Conservation (phyloP, 805 yeast species). For the Cyberlindnera euphorbiiphila region DNA sequence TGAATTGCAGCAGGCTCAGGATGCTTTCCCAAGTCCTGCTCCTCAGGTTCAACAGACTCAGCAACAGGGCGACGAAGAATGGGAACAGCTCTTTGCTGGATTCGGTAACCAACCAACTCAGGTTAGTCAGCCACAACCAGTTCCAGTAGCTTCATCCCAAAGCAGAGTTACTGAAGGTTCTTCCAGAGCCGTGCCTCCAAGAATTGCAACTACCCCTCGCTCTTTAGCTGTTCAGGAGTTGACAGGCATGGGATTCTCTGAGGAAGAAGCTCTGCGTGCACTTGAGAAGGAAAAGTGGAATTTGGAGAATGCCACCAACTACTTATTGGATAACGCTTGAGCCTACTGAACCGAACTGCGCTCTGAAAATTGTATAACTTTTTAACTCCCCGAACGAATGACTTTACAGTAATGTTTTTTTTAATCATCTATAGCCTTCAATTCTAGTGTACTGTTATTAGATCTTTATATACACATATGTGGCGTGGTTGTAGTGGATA, state of each 20-base stretch:
- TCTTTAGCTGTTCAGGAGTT: constrained; percentile 69
- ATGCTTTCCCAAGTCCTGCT: neutral
- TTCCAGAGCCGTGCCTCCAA: constrained; percentile 23
- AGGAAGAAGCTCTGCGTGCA: constrained; percentile 62
- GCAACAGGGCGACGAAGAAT: constrained; percentile 61
- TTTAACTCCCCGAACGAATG: too few species aligned
- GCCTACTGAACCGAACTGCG: too few species aligned
- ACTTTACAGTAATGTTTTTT: too few species aligned
- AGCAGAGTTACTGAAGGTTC: constrained; percentile 15
- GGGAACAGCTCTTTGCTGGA: constrained; percentile 93
- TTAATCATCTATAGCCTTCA: too few species aligned
- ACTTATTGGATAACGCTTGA: constrained; percentile 64
- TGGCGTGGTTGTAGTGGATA: too few species aligned
- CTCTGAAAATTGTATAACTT: too few species aligned
- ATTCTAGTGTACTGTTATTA: too few species aligned
- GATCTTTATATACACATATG: too few species aligned
- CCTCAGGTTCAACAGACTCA: constrained; percentile 7
- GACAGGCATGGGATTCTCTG: constrained; percentile 85
- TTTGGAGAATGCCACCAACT: constrained; percentile 84
- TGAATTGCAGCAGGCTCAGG: neutral
- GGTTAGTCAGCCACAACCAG: constrained; percentile 5
- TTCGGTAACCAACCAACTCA: constrained; percentile 53
- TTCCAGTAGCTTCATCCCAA: constrained; percentile 4
- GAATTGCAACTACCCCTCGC: constrained; percentile 43
- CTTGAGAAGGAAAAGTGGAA: constrained; percentile 68